Conservation (phyloP, 768 basidiomycete genomes). For the Pholiota microspora region DNA sequence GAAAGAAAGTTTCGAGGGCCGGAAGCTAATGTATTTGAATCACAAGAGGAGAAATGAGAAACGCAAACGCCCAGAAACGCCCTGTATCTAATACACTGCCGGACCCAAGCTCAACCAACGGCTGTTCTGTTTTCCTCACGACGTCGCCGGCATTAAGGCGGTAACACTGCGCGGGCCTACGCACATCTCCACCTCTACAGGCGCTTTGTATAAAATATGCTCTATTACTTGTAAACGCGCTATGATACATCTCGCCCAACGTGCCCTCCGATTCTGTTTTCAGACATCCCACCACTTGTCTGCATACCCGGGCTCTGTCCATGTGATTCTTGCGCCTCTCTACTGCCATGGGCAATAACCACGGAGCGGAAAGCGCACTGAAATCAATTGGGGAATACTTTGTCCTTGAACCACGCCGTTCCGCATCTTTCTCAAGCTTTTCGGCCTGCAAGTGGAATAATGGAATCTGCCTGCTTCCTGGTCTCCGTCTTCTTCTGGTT, state of each 20-base stretch:
- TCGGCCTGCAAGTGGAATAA: conserved; percentile 61
- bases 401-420: conserved; percentile 14
- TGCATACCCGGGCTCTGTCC: conserved; percentile 1
- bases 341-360: conserved; percentile 12
- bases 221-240: conserved; percentile 6
- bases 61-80: background rate
- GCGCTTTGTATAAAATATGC: background rate
- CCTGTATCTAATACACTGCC: background rate
- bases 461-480: conserved; percentile 44
- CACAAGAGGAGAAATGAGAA: background rate
- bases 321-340: conserved; percentile 19
- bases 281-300: background rate
- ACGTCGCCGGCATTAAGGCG: conserved; percentile 23
- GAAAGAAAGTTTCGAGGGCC: background rate
- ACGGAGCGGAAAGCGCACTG: conserved; percentile 15
- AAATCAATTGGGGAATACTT: conserved; percentile 2
- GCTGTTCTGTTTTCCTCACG: background rate
- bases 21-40: conserved; percentile 11
- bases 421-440: conserved; percentile 29
- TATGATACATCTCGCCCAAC: too few relatives aligned
- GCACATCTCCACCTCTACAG: conserved; percentile 20
- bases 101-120: background rate
- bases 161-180: conserved; percentile 17
- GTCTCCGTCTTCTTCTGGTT: conserved; percentile 81
- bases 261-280: too few relatives aligned